Conservation (phyloP, 331 rosid species). For the Prunus yedoensis region DNA sequence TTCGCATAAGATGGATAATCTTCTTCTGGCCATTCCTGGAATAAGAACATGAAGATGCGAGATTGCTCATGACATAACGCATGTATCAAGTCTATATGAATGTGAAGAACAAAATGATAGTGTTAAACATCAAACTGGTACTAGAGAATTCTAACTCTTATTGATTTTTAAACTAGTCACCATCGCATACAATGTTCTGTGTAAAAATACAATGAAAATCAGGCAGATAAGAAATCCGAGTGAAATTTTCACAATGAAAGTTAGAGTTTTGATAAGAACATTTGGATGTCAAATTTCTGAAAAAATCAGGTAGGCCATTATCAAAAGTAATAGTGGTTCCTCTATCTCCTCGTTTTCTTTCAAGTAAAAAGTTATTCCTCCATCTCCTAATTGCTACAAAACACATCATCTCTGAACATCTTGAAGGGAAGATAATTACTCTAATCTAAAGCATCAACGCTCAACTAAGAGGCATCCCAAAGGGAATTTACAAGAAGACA, state of each 20-base stretch:
- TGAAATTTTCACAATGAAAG: background rate
- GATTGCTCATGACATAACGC: background rate
- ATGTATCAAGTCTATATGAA: background rate
- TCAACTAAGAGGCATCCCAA: background rate
- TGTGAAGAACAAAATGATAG: background rate
- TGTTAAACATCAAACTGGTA: background rate
- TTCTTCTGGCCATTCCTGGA: conserved; percentile 94
- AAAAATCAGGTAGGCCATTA: background rate
- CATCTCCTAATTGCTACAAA: background rate
- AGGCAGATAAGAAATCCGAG: background rate
- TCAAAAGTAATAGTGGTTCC: background rate
- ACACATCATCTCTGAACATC: background rate
- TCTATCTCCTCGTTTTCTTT: background rate
- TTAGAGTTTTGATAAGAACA: background rate
- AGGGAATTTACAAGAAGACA: background rate
- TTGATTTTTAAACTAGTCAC: background rate
- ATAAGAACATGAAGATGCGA: conserved; percentile 7
- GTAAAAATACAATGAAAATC: background rate
- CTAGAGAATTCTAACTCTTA: background rate
- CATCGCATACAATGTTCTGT: background rate
- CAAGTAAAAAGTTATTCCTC: background rate
- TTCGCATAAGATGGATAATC: conserved; percentile 94
- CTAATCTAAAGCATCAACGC: background rate
- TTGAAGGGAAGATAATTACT: background rate
- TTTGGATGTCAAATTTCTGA: background rate